Conservation (phyloP, 2,329 filamentous ascomycete species). For the Hymenotorrendiella dingleyae region DNA sequence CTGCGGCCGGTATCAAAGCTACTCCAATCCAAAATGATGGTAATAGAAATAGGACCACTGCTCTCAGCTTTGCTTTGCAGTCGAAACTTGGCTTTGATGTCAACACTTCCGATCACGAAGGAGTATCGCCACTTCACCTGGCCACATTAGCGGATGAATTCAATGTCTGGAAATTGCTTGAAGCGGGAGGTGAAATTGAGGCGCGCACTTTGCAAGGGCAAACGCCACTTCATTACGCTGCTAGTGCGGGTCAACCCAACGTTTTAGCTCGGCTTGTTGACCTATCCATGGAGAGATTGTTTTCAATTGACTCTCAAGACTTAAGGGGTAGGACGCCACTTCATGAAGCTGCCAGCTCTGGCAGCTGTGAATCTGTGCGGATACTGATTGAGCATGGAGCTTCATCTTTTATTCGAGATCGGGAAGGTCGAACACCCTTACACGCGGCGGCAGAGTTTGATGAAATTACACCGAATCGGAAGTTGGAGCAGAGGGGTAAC, state of each 20-base stretch:
- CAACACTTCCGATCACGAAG: slow-evolving; percentile 6
- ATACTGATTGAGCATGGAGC: neutral
- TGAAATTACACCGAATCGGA: neutral
- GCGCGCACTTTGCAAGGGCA: slow-evolving; percentile 4
- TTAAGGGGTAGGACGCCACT: slow-evolving; percentile 2
- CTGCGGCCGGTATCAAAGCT: neutral
- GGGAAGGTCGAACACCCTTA: neutral
- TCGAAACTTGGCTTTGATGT: neutral
- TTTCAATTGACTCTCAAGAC: slow-evolving; percentile 46
- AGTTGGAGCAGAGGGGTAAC: neutral
- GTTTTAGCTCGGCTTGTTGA: slow-evolving; percentile 27
- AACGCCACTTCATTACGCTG: slow-evolving; percentile 13
- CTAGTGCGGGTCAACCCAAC: slow-evolving; percentile 9
- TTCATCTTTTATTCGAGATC: slow-evolving; percentile 39
- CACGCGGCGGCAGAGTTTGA: slow-evolving; percentile 57
- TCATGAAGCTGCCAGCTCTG: slow-evolving; percentile 2
- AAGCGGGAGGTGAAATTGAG: slow-evolving; percentile 8
- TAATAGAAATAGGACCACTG: neutral
- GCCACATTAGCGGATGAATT: slow-evolving; percentile 8
- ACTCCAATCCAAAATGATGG: neutral
- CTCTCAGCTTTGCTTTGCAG: slow-evolving; percentile 1
- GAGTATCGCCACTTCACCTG: slow-evolving; percentile 11
- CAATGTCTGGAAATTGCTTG: slow-evolving; percentile 4
- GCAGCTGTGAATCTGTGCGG: slow-evolving; percentile 4
- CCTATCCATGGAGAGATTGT: neutral